A percentile compares a stretch with the other conserved stretches of the same genome.
phyloP scores from a whole-genome alignment of 2,329 filamentous ascomycete species.

The Colletotrichum melonis region DNA sequence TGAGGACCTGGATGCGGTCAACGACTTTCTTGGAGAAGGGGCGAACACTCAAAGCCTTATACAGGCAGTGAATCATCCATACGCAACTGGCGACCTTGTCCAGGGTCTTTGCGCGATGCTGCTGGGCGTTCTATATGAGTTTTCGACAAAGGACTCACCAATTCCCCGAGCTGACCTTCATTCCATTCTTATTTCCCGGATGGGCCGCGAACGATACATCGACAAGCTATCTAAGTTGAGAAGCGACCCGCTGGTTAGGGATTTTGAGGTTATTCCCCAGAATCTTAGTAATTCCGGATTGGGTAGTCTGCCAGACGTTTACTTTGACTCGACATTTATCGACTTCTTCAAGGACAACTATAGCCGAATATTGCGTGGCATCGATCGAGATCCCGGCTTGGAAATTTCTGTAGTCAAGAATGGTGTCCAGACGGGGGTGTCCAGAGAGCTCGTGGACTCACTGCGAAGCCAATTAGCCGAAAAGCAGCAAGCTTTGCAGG shows the following conservation, averaged over 20 bases:
- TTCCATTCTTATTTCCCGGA: slow-evolving; percentile 77
- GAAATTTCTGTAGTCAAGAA: slow-evolving; percentile 86
- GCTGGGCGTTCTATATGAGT: slow-evolving; percentile 92
- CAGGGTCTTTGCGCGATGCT: slow-evolving; percentile 87
- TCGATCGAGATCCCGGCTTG: slow-evolving; percentile 90
- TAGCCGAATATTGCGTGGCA: slow-evolving; percentile 82
- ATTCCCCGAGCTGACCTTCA: slow-evolving; percentile 85
- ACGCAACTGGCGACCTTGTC: slow-evolving; percentile 71
- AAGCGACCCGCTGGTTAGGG: slow-evolving; percentile 81
- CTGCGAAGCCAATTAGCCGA: slow-evolving; percentile 82
- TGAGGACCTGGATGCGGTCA: slow-evolving; percentile 89
- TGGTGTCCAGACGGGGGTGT: slow-evolving; percentile 88
- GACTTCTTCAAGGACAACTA: slow-evolving; percentile 98
- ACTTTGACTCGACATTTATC: slow-evolving; percentile 87
- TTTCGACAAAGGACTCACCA: slow-evolving; percentile 96
- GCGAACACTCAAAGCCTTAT: slow-evolving; percentile 91
- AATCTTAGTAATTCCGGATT: slow-evolving; percentile 62
- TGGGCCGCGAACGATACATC: slow-evolving; percentile 89
- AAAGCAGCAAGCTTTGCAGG: slow-evolving; percentile 66
- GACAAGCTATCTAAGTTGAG: slow-evolving; percentile 83
- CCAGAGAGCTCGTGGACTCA: slow-evolving; percentile 91
- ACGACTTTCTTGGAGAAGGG: slow-evolving; percentile 92
- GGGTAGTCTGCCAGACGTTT: slow-evolving; percentile 78
- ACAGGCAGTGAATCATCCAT: slow-evolving; percentile 74
- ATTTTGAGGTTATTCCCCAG: slow-evolving; percentile 89